phyloP scores from a whole-genome alignment of 2,329 filamentous ascomycete genomes.

The Exutisphaerella laricina region DNA sequence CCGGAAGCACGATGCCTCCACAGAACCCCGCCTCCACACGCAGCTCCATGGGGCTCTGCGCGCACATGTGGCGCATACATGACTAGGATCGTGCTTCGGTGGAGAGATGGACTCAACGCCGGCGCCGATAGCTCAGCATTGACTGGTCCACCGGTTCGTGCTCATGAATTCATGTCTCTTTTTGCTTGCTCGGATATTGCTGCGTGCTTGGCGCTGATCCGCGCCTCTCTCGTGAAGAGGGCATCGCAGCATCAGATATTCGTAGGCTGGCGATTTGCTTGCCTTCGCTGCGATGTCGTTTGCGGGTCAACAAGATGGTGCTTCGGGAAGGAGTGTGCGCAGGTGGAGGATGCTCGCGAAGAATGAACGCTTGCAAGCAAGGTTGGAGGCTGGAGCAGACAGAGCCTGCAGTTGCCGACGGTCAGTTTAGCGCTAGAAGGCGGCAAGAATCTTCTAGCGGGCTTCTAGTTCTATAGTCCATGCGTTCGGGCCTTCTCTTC shows the following conservation, averaged over 20 bases:
- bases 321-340: neutral
- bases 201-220: too few species aligned
- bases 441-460: neutral
- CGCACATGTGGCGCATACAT: constrained; percentile 1
- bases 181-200: too few species aligned
- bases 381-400: neutral
- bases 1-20: neutral
- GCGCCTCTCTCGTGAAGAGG: too few species aligned
- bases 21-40: neutral
- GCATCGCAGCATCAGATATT: neutral
- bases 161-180: too few species aligned
- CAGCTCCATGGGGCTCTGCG: constrained; percentile 14
- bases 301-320: neutral
- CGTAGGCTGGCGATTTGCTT: neutral
- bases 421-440: neutral
- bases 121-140: neutral
- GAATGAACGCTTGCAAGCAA: neutral
- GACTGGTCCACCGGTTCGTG: neutral
- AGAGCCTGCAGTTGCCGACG: constrained; percentile 2
- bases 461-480: neutral
- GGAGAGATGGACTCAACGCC: neutral
- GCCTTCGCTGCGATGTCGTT: neutral
- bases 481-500: neutral
- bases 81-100: constrained; percentile 1
- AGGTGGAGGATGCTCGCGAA: neutral